Percentiles rank a stretch among this genome's conserved stretches.
phyloP scores from a whole-genome alignment of 345 rosid genomes.

The Xanthoceras sorbifolium region DNA sequence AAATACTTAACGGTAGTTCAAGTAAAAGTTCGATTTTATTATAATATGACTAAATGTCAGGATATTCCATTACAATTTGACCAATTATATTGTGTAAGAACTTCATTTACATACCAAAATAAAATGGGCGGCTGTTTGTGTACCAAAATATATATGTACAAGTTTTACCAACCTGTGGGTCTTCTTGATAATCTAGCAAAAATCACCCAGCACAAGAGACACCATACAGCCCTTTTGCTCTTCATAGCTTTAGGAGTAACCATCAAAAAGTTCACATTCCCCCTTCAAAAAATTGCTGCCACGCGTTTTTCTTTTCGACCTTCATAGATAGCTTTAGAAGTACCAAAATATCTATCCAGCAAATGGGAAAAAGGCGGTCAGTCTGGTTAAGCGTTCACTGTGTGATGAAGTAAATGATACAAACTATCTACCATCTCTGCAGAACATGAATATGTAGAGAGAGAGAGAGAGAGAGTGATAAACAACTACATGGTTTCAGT shows the following conservation, averaged over 20 bases:
- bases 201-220: background rate
- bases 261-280: background rate
- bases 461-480: too few species aligned
- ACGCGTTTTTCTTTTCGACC: background rate
- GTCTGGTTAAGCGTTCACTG: background rate
- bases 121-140: background rate
- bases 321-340: background rate
- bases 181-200: background rate
- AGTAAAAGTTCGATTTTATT: too few species aligned
- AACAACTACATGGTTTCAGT: too few species aligned
- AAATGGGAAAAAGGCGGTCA: background rate
- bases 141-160: background rate
- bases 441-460: background rate
- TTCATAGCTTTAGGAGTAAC: background rate
- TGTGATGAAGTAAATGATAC: too few species aligned
- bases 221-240: background rate
- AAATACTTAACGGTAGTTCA: too few species aligned
- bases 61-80: too few species aligned
- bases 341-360: background rate
- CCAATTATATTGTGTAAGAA: too few species aligned
- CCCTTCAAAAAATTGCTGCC: background rate
- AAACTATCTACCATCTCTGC: background rate
- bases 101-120: background rate
- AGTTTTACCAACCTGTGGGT: background rate
- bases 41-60: too few species aligned